Evolutionary conservation across 805 yeast genomes (phyloP).

Genomic region (Candida pseudoglaebosa): DNA sequence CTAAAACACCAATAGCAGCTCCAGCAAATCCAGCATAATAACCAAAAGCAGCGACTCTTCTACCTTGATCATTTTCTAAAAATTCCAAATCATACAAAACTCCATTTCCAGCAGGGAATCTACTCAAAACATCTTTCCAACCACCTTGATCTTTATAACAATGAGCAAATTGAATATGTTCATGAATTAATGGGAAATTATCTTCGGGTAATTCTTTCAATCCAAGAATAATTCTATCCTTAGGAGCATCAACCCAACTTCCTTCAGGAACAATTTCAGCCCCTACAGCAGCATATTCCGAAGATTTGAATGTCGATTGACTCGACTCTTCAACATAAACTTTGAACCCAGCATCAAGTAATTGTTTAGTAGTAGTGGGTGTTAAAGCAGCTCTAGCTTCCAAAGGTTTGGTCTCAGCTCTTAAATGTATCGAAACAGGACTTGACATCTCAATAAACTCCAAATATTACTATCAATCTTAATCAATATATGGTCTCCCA

Average conservation of each 20-base stretch:
- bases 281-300: slow-evolving; percentile 78
- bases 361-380: slow-evolving; percentile 81
- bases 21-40: slow-evolving; percentile 99
- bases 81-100: slow-evolving; percentile 90
- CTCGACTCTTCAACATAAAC: slow-evolving; percentile 84
- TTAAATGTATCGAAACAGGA: slow-evolving; percentile 70
- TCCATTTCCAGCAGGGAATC: slow-evolving; percentile 93
- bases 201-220: slow-evolving; percentile 94
- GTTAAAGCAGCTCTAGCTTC: slow-evolving; percentile 98
- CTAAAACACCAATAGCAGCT: slow-evolving; percentile 92
- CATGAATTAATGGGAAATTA: slow-evolving; percentile 87
- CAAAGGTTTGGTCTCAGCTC: slow-evolving; percentile 96
- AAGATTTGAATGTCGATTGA: slow-evolving; percentile 72
- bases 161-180: slow-evolving; percentile 98
- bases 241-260: slow-evolving; percentile 90
- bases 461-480: background rate
- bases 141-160: slow-evolving; percentile 98
- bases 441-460: slow-evolving; percentile 6
- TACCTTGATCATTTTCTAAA: slow-evolving; percentile 87
- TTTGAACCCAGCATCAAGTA: slow-evolving; percentile 83
- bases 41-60: slow-evolving; percentile 99
- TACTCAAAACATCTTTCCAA: slow-evolving; percentile 84
- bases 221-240: slow-evolving; percentile 85
- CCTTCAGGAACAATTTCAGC: slow-evolving; percentile 88
- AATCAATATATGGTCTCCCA: background rate